These are phyloP conservation scores for Lipomyces orientalis DNA, from an alignment of 805 yeast genomes.

Conservation along the genomic window DNA sequence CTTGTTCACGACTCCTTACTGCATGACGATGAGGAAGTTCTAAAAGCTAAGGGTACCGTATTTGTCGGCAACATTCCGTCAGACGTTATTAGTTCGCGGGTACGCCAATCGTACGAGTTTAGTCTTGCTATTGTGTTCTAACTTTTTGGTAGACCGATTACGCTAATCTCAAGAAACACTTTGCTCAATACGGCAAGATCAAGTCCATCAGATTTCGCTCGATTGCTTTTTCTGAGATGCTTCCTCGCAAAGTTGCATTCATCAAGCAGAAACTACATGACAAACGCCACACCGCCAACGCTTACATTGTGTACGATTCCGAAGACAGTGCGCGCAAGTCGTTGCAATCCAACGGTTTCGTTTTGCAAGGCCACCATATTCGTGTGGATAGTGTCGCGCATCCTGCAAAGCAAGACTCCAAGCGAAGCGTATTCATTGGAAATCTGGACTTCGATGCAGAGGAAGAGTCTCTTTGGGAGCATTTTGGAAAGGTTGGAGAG, in stretches of 20 bases:
- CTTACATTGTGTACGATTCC: constrained; percentile 77
- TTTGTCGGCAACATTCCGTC: constrained; percentile 86
- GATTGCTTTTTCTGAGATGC: constrained; percentile 81
- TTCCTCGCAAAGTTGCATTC: constrained; percentile 92
- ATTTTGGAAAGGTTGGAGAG: constrained; percentile 68
- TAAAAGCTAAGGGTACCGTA: constrained; percentile 48
- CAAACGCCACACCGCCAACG: constrained; percentile 80
- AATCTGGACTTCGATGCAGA: constrained; percentile 90
- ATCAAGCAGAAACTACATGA: constrained; percentile 77
- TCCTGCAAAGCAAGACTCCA: constrained; percentile 84
- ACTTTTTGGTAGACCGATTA: constrained; percentile 13
- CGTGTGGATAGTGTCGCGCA: constrained; percentile 93
- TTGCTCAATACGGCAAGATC: constrained; percentile 53
- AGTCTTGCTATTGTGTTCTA: background rate
- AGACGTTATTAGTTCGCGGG: constrained; percentile 52
- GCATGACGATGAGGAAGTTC: constrained; percentile 50
- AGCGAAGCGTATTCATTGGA: constrained; percentile 87
- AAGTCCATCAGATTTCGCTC: constrained; percentile 90
- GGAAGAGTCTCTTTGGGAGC: constrained; percentile 88
- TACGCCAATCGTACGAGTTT: background rate
- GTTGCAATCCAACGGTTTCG: constrained; percentile 63
- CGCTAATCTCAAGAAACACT: constrained; percentile 23
- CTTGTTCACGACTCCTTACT: constrained; percentile 41
- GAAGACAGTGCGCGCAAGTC: constrained; percentile 55
- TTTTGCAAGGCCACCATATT: constrained; percentile 74